These are phyloP conservation scores for Hypoxylon sp. DNA, from an alignment of 2,329 filamentous ascomycete genomes.

Conservation along the genomic window DNA sequence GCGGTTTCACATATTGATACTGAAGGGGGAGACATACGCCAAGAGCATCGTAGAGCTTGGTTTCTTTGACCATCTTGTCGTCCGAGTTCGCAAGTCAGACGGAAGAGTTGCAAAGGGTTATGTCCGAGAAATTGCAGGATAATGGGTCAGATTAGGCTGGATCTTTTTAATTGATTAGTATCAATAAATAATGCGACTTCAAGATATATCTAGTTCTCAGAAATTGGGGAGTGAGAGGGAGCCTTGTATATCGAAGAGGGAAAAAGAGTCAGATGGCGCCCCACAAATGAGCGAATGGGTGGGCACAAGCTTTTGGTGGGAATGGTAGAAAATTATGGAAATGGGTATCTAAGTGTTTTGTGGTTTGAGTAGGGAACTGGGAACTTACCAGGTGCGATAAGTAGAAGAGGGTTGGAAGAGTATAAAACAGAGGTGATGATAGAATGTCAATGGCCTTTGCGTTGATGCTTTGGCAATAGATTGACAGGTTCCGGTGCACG, in stretches of 20 bases:
- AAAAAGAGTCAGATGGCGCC: conserved; percentile 46
- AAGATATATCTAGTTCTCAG: background rate
- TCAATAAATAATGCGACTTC: conserved; percentile 19
- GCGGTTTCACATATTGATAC: background rate
- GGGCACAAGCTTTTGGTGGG: conserved; percentile 17
- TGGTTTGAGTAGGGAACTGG: background rate
- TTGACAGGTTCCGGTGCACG: conserved; percentile 22
- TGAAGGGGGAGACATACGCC: conserved; percentile 70
- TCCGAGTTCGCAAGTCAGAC: conserved; percentile 27
- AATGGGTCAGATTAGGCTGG: conserved; percentile 16
- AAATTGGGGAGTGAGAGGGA: conserved; percentile 12
- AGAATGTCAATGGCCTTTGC: conserved; percentile 18
- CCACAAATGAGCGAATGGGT: conserved; percentile 48
- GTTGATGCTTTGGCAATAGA: conserved; percentile 18
- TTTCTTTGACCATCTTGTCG: conserved; percentile 81
- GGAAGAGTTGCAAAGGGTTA: conserved; percentile 15
- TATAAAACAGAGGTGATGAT: conserved; percentile 20
- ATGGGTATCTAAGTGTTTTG: conserved; percentile 5
- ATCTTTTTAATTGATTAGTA: conserved; percentile 21
- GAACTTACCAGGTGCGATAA: conserved; percentile 34
- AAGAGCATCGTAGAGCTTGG: conserved; percentile 82
- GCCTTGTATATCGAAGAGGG: conserved; percentile 38
- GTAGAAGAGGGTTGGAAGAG: conserved; percentile 10
- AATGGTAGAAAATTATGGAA: conserved; percentile 23
- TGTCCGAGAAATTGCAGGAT: conserved; percentile 13